These are phyloP conservation scores for Euphorbia lathyris DNA, from an alignment of 345 rosid species.

Conservation along the genomic window DNA sequence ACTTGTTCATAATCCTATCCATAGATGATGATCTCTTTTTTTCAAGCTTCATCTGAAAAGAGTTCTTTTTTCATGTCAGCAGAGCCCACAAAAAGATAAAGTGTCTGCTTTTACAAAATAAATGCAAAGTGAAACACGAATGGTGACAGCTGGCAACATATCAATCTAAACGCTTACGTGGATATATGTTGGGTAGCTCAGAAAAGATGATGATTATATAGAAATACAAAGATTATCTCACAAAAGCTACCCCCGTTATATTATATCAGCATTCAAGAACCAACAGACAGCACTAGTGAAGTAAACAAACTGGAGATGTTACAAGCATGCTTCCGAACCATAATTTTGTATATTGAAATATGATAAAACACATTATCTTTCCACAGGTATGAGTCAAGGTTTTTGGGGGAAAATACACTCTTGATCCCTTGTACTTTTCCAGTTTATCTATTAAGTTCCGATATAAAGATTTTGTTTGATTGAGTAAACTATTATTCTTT, in stretches of 20 bases:
- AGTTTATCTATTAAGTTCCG: no score
- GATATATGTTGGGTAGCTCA: no score
- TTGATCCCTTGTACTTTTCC: no score
- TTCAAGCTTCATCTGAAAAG: slow-evolving; percentile 90
- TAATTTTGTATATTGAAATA: background rate
- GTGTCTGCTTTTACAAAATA: background rate
- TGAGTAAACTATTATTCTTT: no score
- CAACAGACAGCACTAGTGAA: background rate
- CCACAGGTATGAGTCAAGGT: background rate
- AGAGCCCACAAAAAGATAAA: slow-evolving; percentile 9
- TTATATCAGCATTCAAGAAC: background rate
- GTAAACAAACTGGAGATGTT: background rate
- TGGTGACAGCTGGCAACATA: background rate
- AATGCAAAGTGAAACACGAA: slow-evolving; percentile 1
- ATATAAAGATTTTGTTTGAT: no score
- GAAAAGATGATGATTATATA: background rate
- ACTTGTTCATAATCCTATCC: slow-evolving; percentile 91
- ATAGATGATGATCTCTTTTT: slow-evolving; percentile 87
- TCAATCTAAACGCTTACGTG: background rate
- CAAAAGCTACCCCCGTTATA: background rate
- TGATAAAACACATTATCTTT: background rate
- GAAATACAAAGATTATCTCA: background rate
- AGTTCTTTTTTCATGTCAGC: slow-evolving; percentile 11
- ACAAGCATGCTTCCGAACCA: background rate
- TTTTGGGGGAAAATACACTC: background rate